These are phyloP conservation scores for Scopulariopsis brevicaulis DNA, from an alignment of 2,329 filamentous ascomycete species.

Conservation along the genomic window DNA sequence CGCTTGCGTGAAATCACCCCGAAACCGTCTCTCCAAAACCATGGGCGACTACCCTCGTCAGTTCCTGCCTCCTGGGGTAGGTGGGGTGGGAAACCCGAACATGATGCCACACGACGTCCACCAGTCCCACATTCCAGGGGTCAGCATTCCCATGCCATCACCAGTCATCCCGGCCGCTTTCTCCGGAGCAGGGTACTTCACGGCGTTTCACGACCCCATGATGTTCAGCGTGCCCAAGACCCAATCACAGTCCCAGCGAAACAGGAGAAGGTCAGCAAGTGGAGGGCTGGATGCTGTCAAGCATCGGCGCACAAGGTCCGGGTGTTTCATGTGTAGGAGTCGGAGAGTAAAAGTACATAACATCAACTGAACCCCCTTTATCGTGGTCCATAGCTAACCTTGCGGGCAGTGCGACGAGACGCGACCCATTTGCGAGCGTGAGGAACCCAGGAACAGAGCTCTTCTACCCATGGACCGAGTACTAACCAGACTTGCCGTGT, in stretches of 20 bases:
- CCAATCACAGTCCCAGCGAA: constrained; percentile 20
- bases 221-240: constrained; percentile 34
- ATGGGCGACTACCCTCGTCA: constrained; percentile 49
- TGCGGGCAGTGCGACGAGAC: constrained; percentile 70
- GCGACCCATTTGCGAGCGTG: constrained; percentile 75
- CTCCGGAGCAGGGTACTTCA: constrained; percentile 35
- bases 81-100: constrained; percentile 24
- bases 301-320: constrained; percentile 84
- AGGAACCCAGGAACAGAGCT: constrained; percentile 13
- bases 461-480: neutral
- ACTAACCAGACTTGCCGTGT: neutral
- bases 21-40: neutral
- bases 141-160: constrained; percentile 15
- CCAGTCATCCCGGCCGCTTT: constrained; percentile 29
- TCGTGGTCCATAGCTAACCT: neutral
- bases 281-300: constrained; percentile 63
- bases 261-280: constrained; percentile 36
- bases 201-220: constrained; percentile 36
- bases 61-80: constrained; percentile 41
- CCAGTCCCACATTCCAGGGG: constrained; percentile 21
- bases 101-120: constrained; percentile 27
- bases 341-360: constrained; percentile 65
- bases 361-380: neutral
- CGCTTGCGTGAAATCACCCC: neutral
- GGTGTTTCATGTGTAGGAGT: constrained; percentile 84